Base-by-base conservation (phyloP, 1,284 basidiomycete genomes). In the Uromyces viciae-fabae region DNA sequence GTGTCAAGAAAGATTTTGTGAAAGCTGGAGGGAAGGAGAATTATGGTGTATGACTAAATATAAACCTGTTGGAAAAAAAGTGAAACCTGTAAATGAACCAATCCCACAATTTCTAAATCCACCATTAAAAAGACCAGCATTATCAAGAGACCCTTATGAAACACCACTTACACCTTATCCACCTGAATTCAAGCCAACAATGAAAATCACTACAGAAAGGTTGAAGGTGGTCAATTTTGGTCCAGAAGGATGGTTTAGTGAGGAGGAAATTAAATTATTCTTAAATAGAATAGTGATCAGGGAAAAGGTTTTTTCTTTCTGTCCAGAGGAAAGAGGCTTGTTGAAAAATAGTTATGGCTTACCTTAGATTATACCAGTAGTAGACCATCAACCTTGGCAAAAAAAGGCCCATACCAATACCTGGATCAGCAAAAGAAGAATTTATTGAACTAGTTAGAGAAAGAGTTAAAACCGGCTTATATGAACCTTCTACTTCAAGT, bases 71-170 rank as follows among this genome's bases (percentile, higher is more conserved):
- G 60, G 58, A 25, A 64, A 46, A 60, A 76, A 76, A 38, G 58
- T 76, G 1, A 9, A 25, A 19, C 75, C 75, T 1, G 14, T 19
- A 19, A 76, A 76, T 33, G 42, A 25, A 31, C 14, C 60, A 1
- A 66, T 66, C 38, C 75, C 60, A 14, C 40, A 76, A 25, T 9
- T 64, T 4, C 28, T 66, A 19, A 76, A 62, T 64, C 75, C 75
- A 19, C 75, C 75, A 4, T 62, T 76, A 25, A 4, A 60, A n/a
- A 11, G 5, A 33, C 56, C 58, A 11, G 5, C 36, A 25, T 64
- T 58, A 60, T 25, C 36, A 15, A 11, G 60, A 43, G 40, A 49
- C 49, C 75, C 28, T 1, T 76, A 19, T 49, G 25, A 3, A 14
- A 64, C 22, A 9, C 75, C 40, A 8, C 33, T 76, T 2, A 15